Evolutionary conservation across 257 asterid genomes (phyloP).

Genomic region (Prunella vulgaris): DNA sequence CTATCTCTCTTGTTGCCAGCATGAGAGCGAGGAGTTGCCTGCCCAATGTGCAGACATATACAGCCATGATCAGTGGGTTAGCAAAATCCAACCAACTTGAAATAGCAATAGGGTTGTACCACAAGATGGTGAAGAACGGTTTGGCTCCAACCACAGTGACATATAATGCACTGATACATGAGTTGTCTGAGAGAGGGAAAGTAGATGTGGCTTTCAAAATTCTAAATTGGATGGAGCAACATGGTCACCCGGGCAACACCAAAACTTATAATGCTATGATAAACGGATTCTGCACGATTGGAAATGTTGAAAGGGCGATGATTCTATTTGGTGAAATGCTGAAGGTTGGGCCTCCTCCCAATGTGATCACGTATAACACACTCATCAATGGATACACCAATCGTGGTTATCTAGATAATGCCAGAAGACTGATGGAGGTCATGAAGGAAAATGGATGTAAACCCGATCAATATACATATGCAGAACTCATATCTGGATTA

Average conservation of each 20-base stretch:
- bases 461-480: constrained; percentile 74
- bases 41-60: constrained; percentile 79
- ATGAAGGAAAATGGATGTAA: constrained; percentile 71
- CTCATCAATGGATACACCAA: constrained; percentile 62
- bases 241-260: constrained; percentile 43
- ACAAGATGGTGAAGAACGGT: constrained; percentile 71
- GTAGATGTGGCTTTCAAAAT: constrained; percentile 42
- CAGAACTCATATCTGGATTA: constrained; percentile 77
- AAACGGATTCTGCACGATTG: constrained; percentile 61
- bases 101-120: constrained; percentile 77
- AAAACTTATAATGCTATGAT: constrained; percentile 66
- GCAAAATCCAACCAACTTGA: constrained; percentile 54
- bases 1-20: constrained; percentile 57
- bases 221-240: constrained; percentile 59
- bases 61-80: constrained; percentile 74
- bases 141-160: constrained; percentile 68
- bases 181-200: constrained; percentile 48
- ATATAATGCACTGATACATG: constrained; percentile 64
- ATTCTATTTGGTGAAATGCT: constrained; percentile 63
- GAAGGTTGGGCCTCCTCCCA: constrained; percentile 65
- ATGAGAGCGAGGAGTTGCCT: constrained; percentile 58
- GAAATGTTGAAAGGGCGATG: constrained; percentile 68
- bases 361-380: constrained; percentile 65
- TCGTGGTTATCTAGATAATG: constrained; percentile 53
- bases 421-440: constrained; percentile 72